Percentiles rank a stretch among this genome's conserved stretches.
These are phyloP conservation scores for Ceriops tagal DNA, from an alignment of 345 rosid species.

Conservation along the genomic window DNA sequence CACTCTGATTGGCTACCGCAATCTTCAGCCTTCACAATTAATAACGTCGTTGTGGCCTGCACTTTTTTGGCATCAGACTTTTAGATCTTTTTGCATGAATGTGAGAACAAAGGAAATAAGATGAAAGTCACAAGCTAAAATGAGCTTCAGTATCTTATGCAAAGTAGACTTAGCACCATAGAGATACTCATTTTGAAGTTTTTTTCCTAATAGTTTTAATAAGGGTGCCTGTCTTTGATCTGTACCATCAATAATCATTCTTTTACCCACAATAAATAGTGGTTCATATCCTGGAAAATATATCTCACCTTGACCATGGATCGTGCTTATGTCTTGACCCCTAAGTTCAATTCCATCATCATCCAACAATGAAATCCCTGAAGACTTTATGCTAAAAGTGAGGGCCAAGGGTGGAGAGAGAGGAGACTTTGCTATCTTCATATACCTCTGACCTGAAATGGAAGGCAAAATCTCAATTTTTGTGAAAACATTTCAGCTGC, in stretches of 20 bases:
- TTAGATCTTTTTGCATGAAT: background rate
- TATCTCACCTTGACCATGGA: slow-evolving; percentile 44
- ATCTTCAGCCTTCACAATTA: slow-evolving; percentile 30
- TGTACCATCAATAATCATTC: too few species aligned
- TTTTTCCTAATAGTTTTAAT: too few species aligned
- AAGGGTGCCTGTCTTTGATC: too few species aligned
- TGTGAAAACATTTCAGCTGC: background rate
- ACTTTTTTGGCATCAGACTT: slow-evolving; percentile 10
- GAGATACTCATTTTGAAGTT: background rate
- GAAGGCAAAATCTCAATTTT: slow-evolving; percentile 6
- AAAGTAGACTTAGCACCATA: background rate
- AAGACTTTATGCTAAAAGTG: slow-evolving; percentile 62
- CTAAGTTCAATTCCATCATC: slow-evolving; percentile 54
- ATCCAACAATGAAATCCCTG: slow-evolving; percentile 57
- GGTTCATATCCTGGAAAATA: background rate
- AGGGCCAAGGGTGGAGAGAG: slow-evolving; percentile 69
- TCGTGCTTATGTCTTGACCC: slow-evolving; percentile 59
- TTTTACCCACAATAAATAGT: too few species aligned
- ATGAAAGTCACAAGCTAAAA: background rate
- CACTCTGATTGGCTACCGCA: slow-evolving; percentile 10
- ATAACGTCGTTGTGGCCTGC: slow-evolving; percentile 47
- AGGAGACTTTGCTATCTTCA: slow-evolving; percentile 85
- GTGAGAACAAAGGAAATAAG: background rate
- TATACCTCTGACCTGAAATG: slow-evolving; percentile 64
- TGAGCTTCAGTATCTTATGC: background rate